Percentiles rank a stretch among this genome's conserved stretches.
Evolutionary conservation across 2,329 filamentous ascomycete species (phyloP).

Genomic region (Colletotrichum destructivum): DNA sequence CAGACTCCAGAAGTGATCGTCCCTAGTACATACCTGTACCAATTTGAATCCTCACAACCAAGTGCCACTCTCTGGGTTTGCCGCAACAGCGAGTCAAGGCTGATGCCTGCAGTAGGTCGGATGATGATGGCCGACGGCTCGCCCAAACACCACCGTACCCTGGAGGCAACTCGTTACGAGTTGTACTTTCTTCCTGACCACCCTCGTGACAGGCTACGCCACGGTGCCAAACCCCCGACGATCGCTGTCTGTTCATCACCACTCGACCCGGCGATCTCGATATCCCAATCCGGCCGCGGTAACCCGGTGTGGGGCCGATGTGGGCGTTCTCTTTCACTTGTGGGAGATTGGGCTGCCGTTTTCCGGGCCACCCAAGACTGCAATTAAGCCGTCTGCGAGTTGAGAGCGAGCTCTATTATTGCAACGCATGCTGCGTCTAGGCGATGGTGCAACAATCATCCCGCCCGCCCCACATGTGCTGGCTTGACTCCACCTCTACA

Average conservation of each 20-base stretch:
- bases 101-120: constrained; percentile 28
- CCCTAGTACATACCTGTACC: not conserved
- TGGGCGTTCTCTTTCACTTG: constrained; percentile 7
- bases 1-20: not conserved
- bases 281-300: constrained; percentile 27
- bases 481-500: constrained; percentile 19
- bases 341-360: constrained; percentile 21
- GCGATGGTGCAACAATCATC: constrained; percentile 32
- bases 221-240: constrained; percentile 7
- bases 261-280: constrained; percentile 5
- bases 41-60: too few relatives aligned
- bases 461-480: constrained; percentile 34
- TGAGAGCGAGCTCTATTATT: constrained; percentile 10
- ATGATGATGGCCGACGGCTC: constrained; percentile 8
- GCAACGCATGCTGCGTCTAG: constrained; percentile 18
- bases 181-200: constrained; percentile 20
- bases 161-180: constrained; percentile 33
- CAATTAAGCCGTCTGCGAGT: constrained; percentile 16
- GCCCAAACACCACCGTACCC: constrained; percentile 16
- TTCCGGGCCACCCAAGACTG: not conserved
- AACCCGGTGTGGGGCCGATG: constrained; percentile 21
- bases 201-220: constrained; percentile 1
- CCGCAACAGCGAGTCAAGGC: constrained; percentile 14
- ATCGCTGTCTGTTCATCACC: constrained; percentile 9
- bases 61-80: not conserved